Conservation (phyloP, 1,284 basidiomycete genomes). For the Apiotrichum montevideense region DNA sequence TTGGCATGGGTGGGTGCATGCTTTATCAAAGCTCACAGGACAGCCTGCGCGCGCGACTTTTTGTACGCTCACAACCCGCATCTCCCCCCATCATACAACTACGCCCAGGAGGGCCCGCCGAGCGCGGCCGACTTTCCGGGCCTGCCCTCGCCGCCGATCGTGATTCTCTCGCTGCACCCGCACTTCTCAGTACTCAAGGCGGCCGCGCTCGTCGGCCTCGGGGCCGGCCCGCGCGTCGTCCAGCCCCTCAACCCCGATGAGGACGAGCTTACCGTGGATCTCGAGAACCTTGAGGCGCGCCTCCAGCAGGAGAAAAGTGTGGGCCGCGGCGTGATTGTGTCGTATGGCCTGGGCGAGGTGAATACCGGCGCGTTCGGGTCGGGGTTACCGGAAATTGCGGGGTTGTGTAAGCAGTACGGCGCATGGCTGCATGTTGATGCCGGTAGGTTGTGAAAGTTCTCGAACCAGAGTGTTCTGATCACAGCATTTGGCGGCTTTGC, state of each 20-base stretch:
- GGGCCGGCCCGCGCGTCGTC: slow-evolving; percentile 40
- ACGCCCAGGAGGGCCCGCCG: slow-evolving; percentile 47
- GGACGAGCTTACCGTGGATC: slow-evolving; percentile 46
- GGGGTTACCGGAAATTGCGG: slow-evolving; percentile 35
- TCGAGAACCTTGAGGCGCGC: slow-evolving; percentile 37
- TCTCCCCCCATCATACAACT: neutral
- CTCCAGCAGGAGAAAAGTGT: slow-evolving; percentile 29
- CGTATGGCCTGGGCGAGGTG: slow-evolving; percentile 50
- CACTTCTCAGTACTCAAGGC: slow-evolving; percentile 52
- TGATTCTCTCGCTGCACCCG: slow-evolving; percentile 48
- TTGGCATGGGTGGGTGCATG: slow-evolving; percentile 41
- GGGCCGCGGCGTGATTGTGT: slow-evolving; percentile 46
- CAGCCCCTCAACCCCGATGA: slow-evolving; percentile 30
- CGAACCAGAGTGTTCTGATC: neutral
- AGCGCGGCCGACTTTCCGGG: slow-evolving; percentile 2
- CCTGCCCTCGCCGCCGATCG: slow-evolving; percentile 40
- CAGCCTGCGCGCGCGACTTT: slow-evolving; percentile 45
- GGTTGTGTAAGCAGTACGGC: slow-evolving; percentile 45
- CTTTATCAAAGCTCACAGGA: too few species aligned
- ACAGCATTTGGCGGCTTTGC: slow-evolving; percentile 52
- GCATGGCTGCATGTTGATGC: slow-evolving; percentile 54
- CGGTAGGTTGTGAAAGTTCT: slow-evolving; percentile 28
- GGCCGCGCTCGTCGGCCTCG: slow-evolving; percentile 50
- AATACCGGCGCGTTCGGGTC: slow-evolving; percentile 51
- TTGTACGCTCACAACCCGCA: slow-evolving; percentile 13